Percentiles rank a stretch among this genome's conserved stretches.
These are phyloP conservation scores for Lasiodiplodia gonubiensis DNA, from an alignment of 2,329 filamentous ascomycete species.

Conservation along the genomic window DNA sequence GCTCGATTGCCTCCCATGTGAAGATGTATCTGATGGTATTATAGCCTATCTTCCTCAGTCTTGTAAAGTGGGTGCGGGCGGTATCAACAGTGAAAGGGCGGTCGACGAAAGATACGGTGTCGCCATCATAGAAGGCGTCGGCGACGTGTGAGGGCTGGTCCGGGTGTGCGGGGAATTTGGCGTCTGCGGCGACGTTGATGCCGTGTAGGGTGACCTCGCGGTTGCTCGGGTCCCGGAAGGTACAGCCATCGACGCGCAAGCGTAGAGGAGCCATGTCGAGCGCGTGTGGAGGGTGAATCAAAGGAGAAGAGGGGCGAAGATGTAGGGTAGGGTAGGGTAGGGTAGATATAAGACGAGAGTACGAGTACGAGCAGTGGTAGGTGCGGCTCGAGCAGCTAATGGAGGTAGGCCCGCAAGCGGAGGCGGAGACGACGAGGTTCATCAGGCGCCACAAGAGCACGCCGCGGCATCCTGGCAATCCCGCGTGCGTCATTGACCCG, in stretches of 20 bases:
- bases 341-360: slow-evolving; percentile 20
- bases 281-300: slow-evolving; percentile 6
- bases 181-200: slow-evolving; percentile 91
- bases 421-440: slow-evolving; percentile 23
- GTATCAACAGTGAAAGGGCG: slow-evolving; percentile 84
- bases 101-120: slow-evolving; percentile 86
- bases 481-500: slow-evolving; percentile 12
- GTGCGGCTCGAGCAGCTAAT: slow-evolving; percentile 11
- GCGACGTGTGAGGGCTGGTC: slow-evolving; percentile 79
- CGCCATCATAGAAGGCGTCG: slow-evolving; percentile 87
- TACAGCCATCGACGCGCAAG: slow-evolving; percentile 81
- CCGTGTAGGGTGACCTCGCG: slow-evolving; percentile 88
- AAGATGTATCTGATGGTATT: slow-evolving; percentile 97
- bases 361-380: slow-evolving; percentile 14
- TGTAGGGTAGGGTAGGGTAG: slow-evolving; percentile 1
- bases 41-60: slow-evolving; percentile 87
- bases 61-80: slow-evolving; percentile 83
- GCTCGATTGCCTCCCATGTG: slow-evolving; percentile 98
- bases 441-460: background rate
- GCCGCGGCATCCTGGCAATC: slow-evolving; percentile 2
- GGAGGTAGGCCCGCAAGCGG: slow-evolving; percentile 16
- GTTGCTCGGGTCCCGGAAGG: slow-evolving; percentile 80
- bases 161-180: slow-evolving; percentile 84
- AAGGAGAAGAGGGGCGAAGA: slow-evolving; percentile 18
- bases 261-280: slow-evolving; percentile 72